Base-by-base conservation (phyloP, 495 filamentous ascomycete species). In the Barbatosphaeria neglecta region DNA sequence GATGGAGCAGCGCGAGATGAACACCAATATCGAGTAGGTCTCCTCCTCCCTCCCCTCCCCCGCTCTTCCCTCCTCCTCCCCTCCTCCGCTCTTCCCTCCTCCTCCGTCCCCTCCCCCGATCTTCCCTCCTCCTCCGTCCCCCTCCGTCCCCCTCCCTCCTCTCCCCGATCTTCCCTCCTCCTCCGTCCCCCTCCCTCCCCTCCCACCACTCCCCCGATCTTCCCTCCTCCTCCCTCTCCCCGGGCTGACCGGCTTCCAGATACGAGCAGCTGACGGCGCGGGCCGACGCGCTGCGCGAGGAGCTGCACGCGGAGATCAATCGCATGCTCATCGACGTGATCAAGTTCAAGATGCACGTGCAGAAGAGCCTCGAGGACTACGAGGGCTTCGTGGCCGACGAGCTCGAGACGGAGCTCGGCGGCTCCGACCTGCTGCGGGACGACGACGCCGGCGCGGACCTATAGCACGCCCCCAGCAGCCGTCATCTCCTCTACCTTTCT, bases 311-410 rank as follows among this genome's bases (percentile, higher is more conserved):
- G 11, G 92, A 95, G 61, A 86, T 95, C 48, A 93, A 95, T 69
- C 84, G 82, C 51, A 90, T 96, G 80, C 67, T 98, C 52, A 93
- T 95, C 66, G 90, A 96, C 57, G 82, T 97, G 59, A 94, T 96
- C 70, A 88, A 88, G 53, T 98, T 98, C 81, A 98, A 98, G 69
- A 82, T 97, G 46, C 92, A 96, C 59, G 75, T 98, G 39, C 92
- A 97, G 63, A 86, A 86, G 64, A 81, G 78, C 45, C 68, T 98
- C 28, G 89, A 95, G 62, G 86, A 89, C 56, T 95, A 94, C 61
- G 90, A 96, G 63, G 81, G 77, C 42, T 93, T 95, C 58, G 86
- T 92, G 3, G 84, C 85, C 17, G 84, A 90, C 53, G 90, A 96
- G 70, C 81, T 93, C 31, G 84, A 90, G 68, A 80, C 83, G 62